Base-by-base conservation (phyloP, 352 stramenopile species). In the Plasmopara viticola region DNA sequence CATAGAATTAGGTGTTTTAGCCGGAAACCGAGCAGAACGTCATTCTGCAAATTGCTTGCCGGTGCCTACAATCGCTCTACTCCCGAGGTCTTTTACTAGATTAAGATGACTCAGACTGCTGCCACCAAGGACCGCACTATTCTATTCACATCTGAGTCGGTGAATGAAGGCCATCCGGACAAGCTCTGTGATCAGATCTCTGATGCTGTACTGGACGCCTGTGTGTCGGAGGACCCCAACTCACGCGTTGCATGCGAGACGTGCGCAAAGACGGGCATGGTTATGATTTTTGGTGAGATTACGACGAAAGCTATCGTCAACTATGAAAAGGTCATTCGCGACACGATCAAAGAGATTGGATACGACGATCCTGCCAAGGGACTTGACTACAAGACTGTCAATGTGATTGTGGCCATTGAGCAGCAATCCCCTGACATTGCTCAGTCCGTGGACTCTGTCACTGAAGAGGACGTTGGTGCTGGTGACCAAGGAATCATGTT, bases 271-370 rank as follows among this genome's bases (percentile, higher is more conserved):
- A 99, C 96, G 4, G 96, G 95, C 67, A 99, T 99, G 87, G 95
- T 99, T 58, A 99, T 99, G 95, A 98, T 99, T 66, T 99, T 99
- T 67, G 97, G 97, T 55, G 97, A 99, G 85, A 99, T 99, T 74
- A 98, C 95, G 58, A 99, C 96, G 50, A 97, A 96, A 64, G 95
- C 96, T 48, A 98, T 95, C 40, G 95, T 99, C 41, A 98, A 99
- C 78, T 99, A 99, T 83, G 97, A 99, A 76, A 95, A 98, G 76
- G 86, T 97, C 41, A 98, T 99, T 60, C 96, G 97, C 50, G 95
- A 99, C 66, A 97, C 96, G 8, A 96, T 99, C 72, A 98, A 98
- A 74, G 90, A 98, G 66, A 99, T 99, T 52, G 97, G 97, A 44
- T 99, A 99, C 79, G 97, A 99, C 69, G 94, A 98, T 72, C 90